Base-by-base conservation (phyloP, 148 eudicot species). In the Silene latifolia region DNA sequence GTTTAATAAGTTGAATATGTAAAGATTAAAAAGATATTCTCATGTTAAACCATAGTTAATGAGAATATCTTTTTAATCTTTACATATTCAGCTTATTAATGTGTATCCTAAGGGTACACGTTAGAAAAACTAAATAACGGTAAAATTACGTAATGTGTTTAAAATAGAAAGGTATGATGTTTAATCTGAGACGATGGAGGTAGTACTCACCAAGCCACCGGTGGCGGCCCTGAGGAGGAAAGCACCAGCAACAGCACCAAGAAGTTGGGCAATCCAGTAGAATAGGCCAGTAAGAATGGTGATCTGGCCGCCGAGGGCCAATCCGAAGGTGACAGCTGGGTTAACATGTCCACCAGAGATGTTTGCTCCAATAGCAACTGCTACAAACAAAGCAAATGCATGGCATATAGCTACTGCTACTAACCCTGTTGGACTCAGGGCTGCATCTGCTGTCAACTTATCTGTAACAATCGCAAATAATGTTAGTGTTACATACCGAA, bases 281-380 rank as follows among this genome's bases (percentile, higher is more conserved):
- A 93, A 79, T 47, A 90, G 20, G 69, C 96, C 90, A n/a, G 93
- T 90, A n/a, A 93, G 87, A 80, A 93, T 61, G 71, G 98, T 93
- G 87, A 93, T 90, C 53, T 93, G 98, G 5, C 98, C 98, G 1
- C 98, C 98, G 46, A 93, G 74, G 57, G 90, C 91, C 88, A 89
- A 80, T 10, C 98, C 98, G 18, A 90, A 88, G 84, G 97, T 91
- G 76, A 91, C 97, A 29, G 97, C 97, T 0, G 97, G 97, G 69
- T 91, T 91, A 3, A 89, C 96, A 24, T 93, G 98, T 60, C 98
- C 98, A 19, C 98, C 96, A 68, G 96, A 90, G 83, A 89, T 93
- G 87, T 93, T 93, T 66, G 98, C 96, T 0, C 80, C 91, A 2
- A 90, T 78, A 13, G 96, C 51, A 11, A 93, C 98, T 8, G 93